Evolutionary conservation across 371 early-diverging fungal species (phyloP), one percentile per base, ranked within the genome.

Genomic region (Rhizomucor miehei): DNA sequence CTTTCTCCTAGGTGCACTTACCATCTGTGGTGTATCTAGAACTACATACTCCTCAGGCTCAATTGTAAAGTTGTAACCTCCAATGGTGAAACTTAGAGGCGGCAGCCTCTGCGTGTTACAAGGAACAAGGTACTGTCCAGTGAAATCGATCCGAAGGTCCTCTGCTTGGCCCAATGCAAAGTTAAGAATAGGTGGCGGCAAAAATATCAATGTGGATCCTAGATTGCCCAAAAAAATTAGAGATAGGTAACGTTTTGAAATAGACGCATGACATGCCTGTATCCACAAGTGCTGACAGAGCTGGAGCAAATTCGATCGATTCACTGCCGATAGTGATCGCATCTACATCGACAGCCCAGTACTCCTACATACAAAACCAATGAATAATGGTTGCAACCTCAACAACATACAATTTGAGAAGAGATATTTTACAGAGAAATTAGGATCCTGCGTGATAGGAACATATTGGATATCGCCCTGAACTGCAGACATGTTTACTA

Each of bases 271-370:
- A 11, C n/a, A 48, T 62, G 57, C 73, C 73, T 17, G 76, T 72
- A 53, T 76, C 76, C 1, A 72, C 51, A 47, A 76, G 51, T 11
- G 63, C 70, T 0, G 66, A 38, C 2, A 72, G n/a, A 1, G 36
- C 25, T 1, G 40, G 21, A 2, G 45, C 41, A 19, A 60, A 61
- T 4, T 5, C n/a, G 6, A 56, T 38, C 11, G 29, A 48, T 19
- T 60, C 41, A 16, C 46, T 36, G n/a, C 64, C 69, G 38, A 70
- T 54, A 13, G 50, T 16, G 6, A 76, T 62, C 1, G 35, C 25
- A 24, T 70, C 60, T 16, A 76, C 51, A 46, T 76, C 67, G 9
- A 63, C 64, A 13, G 77, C 73, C 77, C 77, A 76, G 49, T 73
- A 76, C 37, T 73, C 69, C 77, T 73, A 48, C 14, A 11, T 44